These are phyloP conservation scores for Cicer bijugum DNA, from an alignment of 306 rosid species.

Conservation along the genomic window DNA sequence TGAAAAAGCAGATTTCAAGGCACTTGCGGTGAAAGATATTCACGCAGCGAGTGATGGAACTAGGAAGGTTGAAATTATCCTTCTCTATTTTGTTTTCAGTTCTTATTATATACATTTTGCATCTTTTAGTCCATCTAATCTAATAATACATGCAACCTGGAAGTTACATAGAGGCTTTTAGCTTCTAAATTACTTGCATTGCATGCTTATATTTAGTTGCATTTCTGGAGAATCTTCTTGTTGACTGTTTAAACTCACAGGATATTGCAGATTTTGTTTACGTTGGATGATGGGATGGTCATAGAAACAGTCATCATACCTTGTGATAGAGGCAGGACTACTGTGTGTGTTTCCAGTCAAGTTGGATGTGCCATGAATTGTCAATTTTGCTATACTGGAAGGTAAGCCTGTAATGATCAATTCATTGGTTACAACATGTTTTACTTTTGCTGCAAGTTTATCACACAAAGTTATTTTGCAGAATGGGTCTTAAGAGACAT, in stretches of 20 bases:
- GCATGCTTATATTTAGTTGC: conserved; percentile 18
- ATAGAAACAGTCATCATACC: conserved; percentile 94
- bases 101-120: conserved; percentile 12
- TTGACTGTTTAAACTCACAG: conserved; percentile 79
- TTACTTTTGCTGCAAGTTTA: conserved; percentile 34
- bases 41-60: conserved; percentile 80
- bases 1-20: conserved; percentile 75
- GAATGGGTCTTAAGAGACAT: conserved; percentile 92
- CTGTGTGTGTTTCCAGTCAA: conserved; percentile 97
- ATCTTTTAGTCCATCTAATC: conserved; percentile 2
- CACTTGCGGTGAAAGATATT: conserved; percentile 65
- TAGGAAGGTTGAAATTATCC: conserved; percentile 71
- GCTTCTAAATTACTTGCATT: conserved; percentile 6
- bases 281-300: conserved; percentile 75
- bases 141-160: neutral
- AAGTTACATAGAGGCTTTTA: conserved; percentile 15
- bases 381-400: conserved; percentile 94
- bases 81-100: conserved; percentile 36
- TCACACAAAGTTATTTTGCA: conserved; percentile 49
- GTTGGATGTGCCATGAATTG: conserved; percentile 98
- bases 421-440: neutral
- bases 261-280: conserved; percentile 88
- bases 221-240: conserved; percentile 55
- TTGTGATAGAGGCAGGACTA: conserved; percentile 76
- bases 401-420: conserved; percentile 53